phyloP scores from a whole-genome alignment of 176 grass and related monocot genomes.

The Elaeis guineensis region DNA sequence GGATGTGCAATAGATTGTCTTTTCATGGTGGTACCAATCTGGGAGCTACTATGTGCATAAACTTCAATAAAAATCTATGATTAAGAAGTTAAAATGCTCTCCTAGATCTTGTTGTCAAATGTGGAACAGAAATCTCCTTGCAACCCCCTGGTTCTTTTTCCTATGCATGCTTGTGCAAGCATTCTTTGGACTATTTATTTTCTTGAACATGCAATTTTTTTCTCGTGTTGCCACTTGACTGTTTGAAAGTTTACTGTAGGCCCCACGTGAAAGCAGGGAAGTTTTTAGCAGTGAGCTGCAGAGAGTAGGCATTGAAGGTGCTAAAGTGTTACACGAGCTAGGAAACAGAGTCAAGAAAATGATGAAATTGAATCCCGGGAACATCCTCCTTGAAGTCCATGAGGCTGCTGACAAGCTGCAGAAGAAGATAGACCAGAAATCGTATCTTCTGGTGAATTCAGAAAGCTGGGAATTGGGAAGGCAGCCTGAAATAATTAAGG shows the following conservation, averaged over 20 bases:
- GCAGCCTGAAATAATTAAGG: constrained; percentile 24
- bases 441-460: constrained; percentile 63
- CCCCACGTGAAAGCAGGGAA: constrained; percentile 57
- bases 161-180: too few species aligned
- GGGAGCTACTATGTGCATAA: too few species aligned
- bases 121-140: too few species aligned
- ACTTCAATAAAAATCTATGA: too few species aligned
- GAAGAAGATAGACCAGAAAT: constrained; percentile 77
- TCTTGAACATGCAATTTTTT: too few species aligned
- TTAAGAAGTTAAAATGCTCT: too few species aligned
- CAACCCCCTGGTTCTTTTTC: too few species aligned
- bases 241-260: constrained; percentile 21
- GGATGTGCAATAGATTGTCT: too few species aligned
- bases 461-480: constrained; percentile 43
- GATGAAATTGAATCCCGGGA: constrained; percentile 48
- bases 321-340: constrained; percentile 66
- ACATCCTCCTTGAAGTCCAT: constrained; percentile 62
- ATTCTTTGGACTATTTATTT: too few species aligned
- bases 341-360: constrained; percentile 59
- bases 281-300: constrained; percentile 60
- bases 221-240: too few species aligned
- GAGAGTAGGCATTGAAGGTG: constrained; percentile 56
- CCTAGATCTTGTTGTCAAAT: too few species aligned
- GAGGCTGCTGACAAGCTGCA: constrained; percentile 65
- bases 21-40: too few species aligned